These are phyloP conservation scores for Candida tropicalis DNA, from an alignment of 1,139 yeast species.

Conservation along the genomic window DNA sequence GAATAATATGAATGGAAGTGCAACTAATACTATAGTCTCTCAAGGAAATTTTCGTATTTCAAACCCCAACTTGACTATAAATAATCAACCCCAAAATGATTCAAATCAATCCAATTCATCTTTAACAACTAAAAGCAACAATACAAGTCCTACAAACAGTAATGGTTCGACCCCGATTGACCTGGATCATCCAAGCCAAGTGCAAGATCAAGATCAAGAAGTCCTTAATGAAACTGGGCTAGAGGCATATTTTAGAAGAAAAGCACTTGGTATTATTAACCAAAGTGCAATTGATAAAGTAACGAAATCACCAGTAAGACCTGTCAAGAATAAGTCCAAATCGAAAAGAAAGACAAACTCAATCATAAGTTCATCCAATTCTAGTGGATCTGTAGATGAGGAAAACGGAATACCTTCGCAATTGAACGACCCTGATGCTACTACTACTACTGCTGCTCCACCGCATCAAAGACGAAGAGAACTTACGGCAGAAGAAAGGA, in stretches of 20 bases:
- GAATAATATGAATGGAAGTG: neutral
- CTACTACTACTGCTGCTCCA: neutral
- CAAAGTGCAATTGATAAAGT: too few species aligned
- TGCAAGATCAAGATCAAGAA: too few species aligned
- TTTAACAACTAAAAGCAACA: neutral
- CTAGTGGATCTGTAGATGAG: neutral
- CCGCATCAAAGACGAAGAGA: neutral
- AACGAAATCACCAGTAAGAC: too few species aligned
- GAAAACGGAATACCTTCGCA: neutral
- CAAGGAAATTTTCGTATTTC: neutral
- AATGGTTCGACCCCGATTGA: too few species aligned
- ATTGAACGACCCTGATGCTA: neutral
- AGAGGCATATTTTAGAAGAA: too few species aligned
- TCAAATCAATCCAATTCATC: neutral
- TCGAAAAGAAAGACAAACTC: too few species aligned
- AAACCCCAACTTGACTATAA: neutral
- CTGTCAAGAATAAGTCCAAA: too few species aligned
- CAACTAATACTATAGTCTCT: neutral
- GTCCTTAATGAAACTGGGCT: too few species aligned
- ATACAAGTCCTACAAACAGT: neutral
- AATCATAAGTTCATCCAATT: too few species aligned
- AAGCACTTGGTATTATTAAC: too few species aligned
- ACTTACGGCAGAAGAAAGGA: constrained; percentile 2
- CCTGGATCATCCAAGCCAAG: too few species aligned
- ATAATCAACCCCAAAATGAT: neutral